These are phyloP conservation scores for Hyparrhenia diplandra DNA, from an alignment of 176 grass and related monocot species.

Conservation along the genomic window DNA sequence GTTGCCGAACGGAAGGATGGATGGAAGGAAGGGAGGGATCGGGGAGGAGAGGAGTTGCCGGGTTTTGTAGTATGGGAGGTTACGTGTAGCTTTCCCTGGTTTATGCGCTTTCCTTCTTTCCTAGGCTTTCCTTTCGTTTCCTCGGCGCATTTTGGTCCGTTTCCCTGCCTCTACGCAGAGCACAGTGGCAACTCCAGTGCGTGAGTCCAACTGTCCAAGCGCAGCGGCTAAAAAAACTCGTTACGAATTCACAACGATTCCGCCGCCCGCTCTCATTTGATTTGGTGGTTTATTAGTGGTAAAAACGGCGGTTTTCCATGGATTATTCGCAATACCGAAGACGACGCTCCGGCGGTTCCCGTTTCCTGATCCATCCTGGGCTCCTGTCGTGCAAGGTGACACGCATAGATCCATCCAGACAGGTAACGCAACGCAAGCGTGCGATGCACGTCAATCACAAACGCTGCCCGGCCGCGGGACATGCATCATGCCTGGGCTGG, in stretches of 20 bases:
- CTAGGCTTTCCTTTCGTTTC: not conserved
- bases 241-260: too few species aligned
- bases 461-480: not conserved
- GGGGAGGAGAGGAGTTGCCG: conserved; percentile 1
- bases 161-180: not conserved
- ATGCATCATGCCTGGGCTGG: not conserved
- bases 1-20: not conserved
- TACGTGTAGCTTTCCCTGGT: conserved; percentile 29
- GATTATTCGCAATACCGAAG: not conserved
- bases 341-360: not conserved
- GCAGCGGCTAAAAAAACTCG: too few species aligned
- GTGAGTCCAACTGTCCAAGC: not conserved
- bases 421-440: not conserved
- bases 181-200: not conserved
- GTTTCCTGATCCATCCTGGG: not conserved
- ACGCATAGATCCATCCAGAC: not conserved
- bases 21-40: not conserved
- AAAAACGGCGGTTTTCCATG: not conserved
- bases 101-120: conserved; percentile 13
- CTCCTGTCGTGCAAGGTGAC: not conserved
- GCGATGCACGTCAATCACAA: conserved; percentile 12
- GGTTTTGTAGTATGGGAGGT: conserved; percentile 25
- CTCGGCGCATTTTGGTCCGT: not conserved
- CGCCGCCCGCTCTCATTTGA: not conserved
- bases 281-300: not conserved